phyloP scores from a whole-genome alignment of 208 protist species.

The Angomonas ambiguus region DNA sequence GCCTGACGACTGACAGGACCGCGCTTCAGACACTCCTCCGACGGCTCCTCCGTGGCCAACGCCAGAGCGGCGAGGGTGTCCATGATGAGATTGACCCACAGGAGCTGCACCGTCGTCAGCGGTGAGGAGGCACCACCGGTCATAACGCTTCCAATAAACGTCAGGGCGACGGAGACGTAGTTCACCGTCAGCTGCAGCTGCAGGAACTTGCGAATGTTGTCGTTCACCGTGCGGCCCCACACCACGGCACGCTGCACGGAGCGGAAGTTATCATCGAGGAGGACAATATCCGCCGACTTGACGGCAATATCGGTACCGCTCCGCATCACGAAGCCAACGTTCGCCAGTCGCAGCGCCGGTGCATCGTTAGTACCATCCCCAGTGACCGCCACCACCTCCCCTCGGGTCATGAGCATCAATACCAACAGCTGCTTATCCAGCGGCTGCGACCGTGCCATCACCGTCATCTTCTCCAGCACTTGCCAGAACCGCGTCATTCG shows the following conservation, averaged over 20 bases:
- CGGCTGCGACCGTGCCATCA: conserved; percentile 87
- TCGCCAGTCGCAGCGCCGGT: conserved; percentile 93
- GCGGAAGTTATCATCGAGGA: conserved; percentile 98
- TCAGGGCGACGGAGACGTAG: conserved; percentile 91
- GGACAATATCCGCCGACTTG: conserved; percentile 88
- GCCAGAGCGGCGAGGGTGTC: conserved; percentile 97
- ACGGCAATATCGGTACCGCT: conserved; percentile 95
- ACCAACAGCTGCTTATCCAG: conserved; percentile 90
- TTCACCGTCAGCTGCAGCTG: conserved; percentile 99
- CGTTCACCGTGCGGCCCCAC: conserved; percentile 86
- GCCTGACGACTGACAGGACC: conserved; percentile 68
- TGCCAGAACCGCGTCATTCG: conserved; percentile 71
- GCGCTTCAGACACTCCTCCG: conserved; percentile 63
- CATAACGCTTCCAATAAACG: conserved; percentile 88
- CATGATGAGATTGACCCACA: conserved; percentile 99
- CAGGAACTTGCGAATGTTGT: conserved; percentile 96
- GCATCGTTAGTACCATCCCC: conserved; percentile 98
- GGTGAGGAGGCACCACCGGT: conserved; percentile 59
- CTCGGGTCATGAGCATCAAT: conserved; percentile 70
- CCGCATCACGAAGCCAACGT: conserved; percentile 98
- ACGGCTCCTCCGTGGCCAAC: conserved; percentile 95
- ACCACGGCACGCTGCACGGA: conserved; percentile 95
- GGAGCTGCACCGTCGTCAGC: conserved; percentile 94
- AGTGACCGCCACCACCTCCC: conserved; percentile 84
- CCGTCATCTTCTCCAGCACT: conserved; percentile 67